phyloP scores from a whole-genome alignment of 257 asterid genomes.

The Penstemon eatonii region DNA sequence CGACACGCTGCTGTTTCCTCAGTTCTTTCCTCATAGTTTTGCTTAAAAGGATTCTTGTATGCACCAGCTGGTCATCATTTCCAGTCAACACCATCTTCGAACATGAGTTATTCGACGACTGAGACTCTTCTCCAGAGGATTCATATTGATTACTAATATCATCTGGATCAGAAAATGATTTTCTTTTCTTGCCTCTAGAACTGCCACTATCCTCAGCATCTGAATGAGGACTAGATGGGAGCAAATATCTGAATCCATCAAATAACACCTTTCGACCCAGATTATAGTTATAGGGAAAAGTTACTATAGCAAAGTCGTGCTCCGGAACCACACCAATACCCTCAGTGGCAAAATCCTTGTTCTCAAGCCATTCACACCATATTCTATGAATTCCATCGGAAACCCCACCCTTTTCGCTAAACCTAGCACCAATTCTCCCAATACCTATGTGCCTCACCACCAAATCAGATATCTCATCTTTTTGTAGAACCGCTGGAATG shows the following conservation, averaged over 20 bases:
- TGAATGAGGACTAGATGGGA: conserved; percentile 57
- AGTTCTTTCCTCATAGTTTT: conserved; percentile 73
- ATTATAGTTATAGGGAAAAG: conserved; percentile 66
- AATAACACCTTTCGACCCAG: conserved; percentile 69
- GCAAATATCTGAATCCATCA: conserved; percentile 56
- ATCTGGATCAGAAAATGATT: conserved; percentile 86
- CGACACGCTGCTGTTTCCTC: conserved; percentile 61
- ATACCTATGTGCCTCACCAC: conserved; percentile 58
- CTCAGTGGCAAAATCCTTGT: conserved; percentile 29
- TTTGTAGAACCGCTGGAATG: conserved; percentile 70
- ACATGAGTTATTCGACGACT: conserved; percentile 46
- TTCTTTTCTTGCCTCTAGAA: conserved; percentile 55
- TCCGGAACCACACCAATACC: conserved; percentile 44
- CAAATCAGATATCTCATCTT: conserved; percentile 60
- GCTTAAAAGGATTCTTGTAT: conserved; percentile 58
- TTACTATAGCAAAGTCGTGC: conserved; percentile 78
- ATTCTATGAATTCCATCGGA: conserved; percentile 53
- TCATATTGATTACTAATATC: conserved; percentile 52
- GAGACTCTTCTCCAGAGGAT: conserved; percentile 85
- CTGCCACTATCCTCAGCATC: conserved; percentile 53
- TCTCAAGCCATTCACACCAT: conserved; percentile 94
- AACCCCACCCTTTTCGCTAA: conserved; percentile 49
- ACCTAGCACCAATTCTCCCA: conserved; percentile 67
- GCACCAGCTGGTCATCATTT: conserved; percentile 69
- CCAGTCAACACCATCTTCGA: conserved; percentile 47